Base-by-base conservation (phyloP, 305 asterid genomes). In the Rubia occidens region DNA sequence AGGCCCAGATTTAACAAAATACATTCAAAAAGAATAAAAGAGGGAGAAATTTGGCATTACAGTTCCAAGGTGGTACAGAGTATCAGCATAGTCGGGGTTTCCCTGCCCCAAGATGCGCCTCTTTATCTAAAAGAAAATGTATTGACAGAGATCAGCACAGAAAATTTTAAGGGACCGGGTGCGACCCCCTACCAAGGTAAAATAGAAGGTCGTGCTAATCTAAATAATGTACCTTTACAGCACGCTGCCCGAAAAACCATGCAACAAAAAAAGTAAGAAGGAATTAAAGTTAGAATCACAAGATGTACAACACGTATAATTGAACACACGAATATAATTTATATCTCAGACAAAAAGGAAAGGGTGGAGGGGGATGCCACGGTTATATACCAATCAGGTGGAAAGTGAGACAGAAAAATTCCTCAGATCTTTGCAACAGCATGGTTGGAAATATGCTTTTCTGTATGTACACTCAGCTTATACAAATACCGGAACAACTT, bases 1-100 rank as follows among this genome's bases (percentile, higher is more conserved):
- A 69, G 5, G 6, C 42, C 49, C 11, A 32, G 61, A 10, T 24
- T 40, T 13, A 40, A 6, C 4, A 51, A 32, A 51, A 35, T 42
- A 29, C 11, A 70, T 37, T 35, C 11, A 54, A 2, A 21, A 64
- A 21, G 14, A 15, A 53, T 51, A 26, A 20, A 59, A 6, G 14
- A 47, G 43, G 39, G 32, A 29, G 49, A 56, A 43, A 26, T 53
- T 60, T 76, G 81, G 75, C 76, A 85, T 85, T 88, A 90, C 99
- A 73, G 83, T 86, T 49, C 97, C 99, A 59, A 94, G 95, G 79
- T 86, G 89, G 81, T 85, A 89, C 93, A 94, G 83, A 39, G 99
- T 85, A 68, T 94, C 95, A 66, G 99, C 99, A 81, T 94, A 90
- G 77, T 94, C 99, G 4, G 82, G 67, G 77, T 90, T 91, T 40